Evolutionary conservation across 768 basidiomycete genomes (phyloP), one percentile per base, ranked within the genome.

Genomic region (Boletus eberwhitei): DNA sequence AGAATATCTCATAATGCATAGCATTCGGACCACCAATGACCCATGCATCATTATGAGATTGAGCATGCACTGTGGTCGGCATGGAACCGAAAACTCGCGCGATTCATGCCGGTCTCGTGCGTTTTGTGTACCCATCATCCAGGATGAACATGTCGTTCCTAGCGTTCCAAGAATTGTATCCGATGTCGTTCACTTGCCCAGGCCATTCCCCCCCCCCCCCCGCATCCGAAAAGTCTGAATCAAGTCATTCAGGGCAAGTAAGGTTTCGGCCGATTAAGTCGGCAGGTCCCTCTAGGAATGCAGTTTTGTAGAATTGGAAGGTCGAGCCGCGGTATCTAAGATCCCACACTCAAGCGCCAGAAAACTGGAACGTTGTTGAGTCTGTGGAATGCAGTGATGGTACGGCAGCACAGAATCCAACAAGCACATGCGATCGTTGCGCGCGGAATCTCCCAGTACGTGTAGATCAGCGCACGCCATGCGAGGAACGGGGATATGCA

Each of bases 201-300:
- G 17, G 47, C 9, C 43, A n/a, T n/a, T n/a, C n/a, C n/a, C n/a
- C n/a, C 1, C 26, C 4, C 13, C 24, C n/a, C 19, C 24, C 24
- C 24, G 24, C 24, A 17, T 8, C 1, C 26, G 48, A 36, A 48
- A 16, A 26, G 21, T 48, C 22, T 48, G 9, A n/a, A 35, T 55
- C 5, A 31, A 26, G 24, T 32, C 16, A 32, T 46, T 40, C 54
- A 55, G 54, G 54, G 54, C 24, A 29, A 46, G 37, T 32, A 55
- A 55, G 38, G 54, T 55, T 55, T 31, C 29, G 36, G 37, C 48
- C 48, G 37, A 49, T 37, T 21, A 11, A 1, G 48, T 49, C 37
- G 48, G 48, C 37, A 37, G 24, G 24, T 37, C 8, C 16, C 17
- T 16, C 24, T 11, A n/a, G 17, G n/a, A 26, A 48, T 26, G 47